These are phyloP conservation scores for Chionographis japonica DNA, from an alignment of 106 monocot genomes.

Conservation along the genomic window DNA sequence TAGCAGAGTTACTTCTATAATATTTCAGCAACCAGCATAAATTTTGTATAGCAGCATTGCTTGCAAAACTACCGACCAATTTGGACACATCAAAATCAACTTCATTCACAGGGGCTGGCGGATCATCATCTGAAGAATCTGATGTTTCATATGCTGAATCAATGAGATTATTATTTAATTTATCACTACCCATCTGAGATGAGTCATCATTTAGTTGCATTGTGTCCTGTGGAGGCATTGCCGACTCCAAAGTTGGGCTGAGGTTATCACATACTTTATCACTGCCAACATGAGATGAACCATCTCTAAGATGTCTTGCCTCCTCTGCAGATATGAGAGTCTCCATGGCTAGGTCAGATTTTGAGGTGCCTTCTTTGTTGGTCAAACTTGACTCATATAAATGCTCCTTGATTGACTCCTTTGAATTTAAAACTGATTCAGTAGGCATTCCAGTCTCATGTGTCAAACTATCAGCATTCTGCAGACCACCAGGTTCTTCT, in stretches of 20 bases:
- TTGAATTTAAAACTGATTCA: slow-evolving; percentile 8
- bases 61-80: slow-evolving; percentile 66
- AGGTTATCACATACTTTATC: slow-evolving; percentile 23
- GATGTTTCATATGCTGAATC: slow-evolving; percentile 39
- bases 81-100: slow-evolving; percentile 75
- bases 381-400: slow-evolving; percentile 8
- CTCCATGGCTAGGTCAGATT: slow-evolving; percentile 10
- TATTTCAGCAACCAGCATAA: slow-evolving; percentile 88
- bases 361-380: slow-evolving; percentile 5
- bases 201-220: slow-evolving; percentile 15
- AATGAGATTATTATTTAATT: slow-evolving; percentile 18
- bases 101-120: slow-evolving; percentile 54
- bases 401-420: not conserved
- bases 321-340: slow-evolving; percentile 3
- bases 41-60: slow-evolving; percentile 58
- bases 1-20: slow-evolving; percentile 68
- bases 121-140: slow-evolving; percentile 57
- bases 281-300: slow-evolving; percentile 14
- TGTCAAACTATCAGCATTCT: slow-evolving; percentile 9
- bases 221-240: slow-evolving; percentile 4
- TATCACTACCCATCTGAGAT: slow-evolving; percentile 15
- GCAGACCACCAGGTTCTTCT: slow-evolving; percentile 9
- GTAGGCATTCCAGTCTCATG: slow-evolving; percentile 16
- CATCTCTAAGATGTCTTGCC: slow-evolving; percentile 5
- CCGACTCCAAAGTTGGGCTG: slow-evolving; percentile 8